These are phyloP conservation scores for Cryphonectria naterciae DNA, from an alignment of 2,329 filamentous ascomycete genomes.

Conservation along the genomic window DNA sequence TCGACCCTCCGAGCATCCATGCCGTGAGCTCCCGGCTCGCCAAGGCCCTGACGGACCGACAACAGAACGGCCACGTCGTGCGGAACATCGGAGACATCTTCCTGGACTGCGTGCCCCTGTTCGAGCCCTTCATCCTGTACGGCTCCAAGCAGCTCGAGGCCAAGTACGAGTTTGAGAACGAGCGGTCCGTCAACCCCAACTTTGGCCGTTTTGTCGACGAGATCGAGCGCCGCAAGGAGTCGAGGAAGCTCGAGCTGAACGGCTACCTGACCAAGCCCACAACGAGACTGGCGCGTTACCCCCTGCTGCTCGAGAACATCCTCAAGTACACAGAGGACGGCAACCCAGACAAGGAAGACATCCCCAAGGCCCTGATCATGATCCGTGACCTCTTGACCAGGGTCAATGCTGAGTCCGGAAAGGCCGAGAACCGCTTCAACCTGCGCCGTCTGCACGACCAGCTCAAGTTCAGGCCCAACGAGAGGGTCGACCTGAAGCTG, in stretches of 20 bases:
- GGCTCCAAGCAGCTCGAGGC: slow-evolving; percentile 94
- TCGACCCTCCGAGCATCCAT: slow-evolving; percentile 81
- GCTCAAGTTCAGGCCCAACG: slow-evolving; percentile 85
- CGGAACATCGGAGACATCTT: slow-evolving; percentile 93
- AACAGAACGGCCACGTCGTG: slow-evolving; percentile 89
- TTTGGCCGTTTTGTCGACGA: slow-evolving; percentile 95
- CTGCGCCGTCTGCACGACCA: slow-evolving; percentile 89
- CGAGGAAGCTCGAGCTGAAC: slow-evolving; percentile 93
- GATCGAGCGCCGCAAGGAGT: slow-evolving; percentile 94
- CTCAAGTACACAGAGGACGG: slow-evolving; percentile 89
- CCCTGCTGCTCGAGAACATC: slow-evolving; percentile 87
- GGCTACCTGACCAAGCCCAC: slow-evolving; percentile 98
- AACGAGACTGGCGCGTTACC: slow-evolving; percentile 91
- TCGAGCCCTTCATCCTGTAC: slow-evolving; percentile 95
- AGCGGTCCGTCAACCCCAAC: slow-evolving; percentile 80
- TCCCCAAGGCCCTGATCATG: slow-evolving; percentile 83
- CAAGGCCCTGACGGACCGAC: slow-evolving; percentile 83
- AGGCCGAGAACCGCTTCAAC: slow-evolving; percentile 97
- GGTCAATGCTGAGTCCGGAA: slow-evolving; percentile 94
- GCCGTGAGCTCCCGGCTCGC: slow-evolving; percentile 88
- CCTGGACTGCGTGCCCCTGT: slow-evolving; percentile 86
- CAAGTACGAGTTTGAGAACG: slow-evolving; percentile 97
- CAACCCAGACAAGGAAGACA: slow-evolving; percentile 87
- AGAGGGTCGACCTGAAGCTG: slow-evolving; percentile 90
- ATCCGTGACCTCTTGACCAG: slow-evolving; percentile 86